Evolutionary conservation across 306 rosid species (phyloP), one percentile per base, ranked within the genome.

Genomic region (Ochetophila trinervis): DNA sequence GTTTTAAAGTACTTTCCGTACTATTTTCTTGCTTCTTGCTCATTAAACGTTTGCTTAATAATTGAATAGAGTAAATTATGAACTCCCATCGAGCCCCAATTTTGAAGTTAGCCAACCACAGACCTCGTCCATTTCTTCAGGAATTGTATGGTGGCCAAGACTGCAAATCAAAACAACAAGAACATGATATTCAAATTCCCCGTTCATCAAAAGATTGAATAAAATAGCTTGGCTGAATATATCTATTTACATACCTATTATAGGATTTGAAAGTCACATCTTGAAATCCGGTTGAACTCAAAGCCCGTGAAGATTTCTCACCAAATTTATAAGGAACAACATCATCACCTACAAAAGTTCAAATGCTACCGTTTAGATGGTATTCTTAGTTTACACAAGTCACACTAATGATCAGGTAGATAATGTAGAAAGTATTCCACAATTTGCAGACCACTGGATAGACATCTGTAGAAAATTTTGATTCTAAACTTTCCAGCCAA

Each of bases 51-150:
- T 24, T 7, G 32, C 61, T 7, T 8, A 20, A 49, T 4, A 12
- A 6, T 18, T 50, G 19, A 47, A 56, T 19, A 27, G 48, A 19
- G 50, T 30, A 36, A 17, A 83, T 1, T 86, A 82, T 58, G 87
- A 58, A 35, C 52, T 77, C 21, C 90, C 92, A 22, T 88, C 93
- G 17, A 90, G 91, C 65, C 86, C 91, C 86, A 94, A 49, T 71
- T 86, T 90, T 59, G 96, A 86, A 11, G 58, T 51, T 69, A 93
- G 76, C 97, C 97, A 93, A 22, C 80, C 74, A 68, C 99, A 88
- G 18, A 90, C 88, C 72, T 88, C 90, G 15, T 94, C 96, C 88
- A 86, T 90, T 85, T 94, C 99, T 83, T 86, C 88, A 0, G 99
- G 99, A 52, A 84, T 73, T 22, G 99, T 94, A 69, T 83, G 82